A percentile compares a stretch with the other conserved stretches of the same genome.
phyloP scores from a whole-genome alignment of 306 rosid species.

The Acacia confusa region DNA sequence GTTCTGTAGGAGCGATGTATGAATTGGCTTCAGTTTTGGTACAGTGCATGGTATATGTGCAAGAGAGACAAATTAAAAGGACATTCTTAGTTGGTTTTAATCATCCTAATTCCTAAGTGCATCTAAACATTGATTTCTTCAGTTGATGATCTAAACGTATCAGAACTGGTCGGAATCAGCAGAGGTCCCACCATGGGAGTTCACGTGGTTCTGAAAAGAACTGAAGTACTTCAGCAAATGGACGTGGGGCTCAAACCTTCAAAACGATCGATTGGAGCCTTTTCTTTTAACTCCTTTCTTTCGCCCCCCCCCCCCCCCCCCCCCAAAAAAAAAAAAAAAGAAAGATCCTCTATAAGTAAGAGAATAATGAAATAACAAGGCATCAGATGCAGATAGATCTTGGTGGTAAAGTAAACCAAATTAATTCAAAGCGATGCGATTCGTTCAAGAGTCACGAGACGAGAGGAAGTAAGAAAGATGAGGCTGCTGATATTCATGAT shows the following conservation, averaged over 20 bases:
- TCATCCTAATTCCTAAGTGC: background rate
- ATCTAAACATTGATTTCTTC: background rate
- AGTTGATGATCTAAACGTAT: background rate
- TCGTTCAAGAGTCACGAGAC: background rate
- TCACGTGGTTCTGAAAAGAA: background rate
- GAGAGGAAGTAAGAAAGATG: slow-evolving; percentile 24
- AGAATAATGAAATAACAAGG: background rate
- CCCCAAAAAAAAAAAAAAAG: background rate
- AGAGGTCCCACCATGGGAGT: background rate
- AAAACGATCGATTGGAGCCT: background rate
- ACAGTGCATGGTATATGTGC: background rate
- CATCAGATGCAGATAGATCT: background rate
- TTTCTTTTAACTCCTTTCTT: background rate
- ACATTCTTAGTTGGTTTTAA: background rate
- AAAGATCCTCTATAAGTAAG: background rate
- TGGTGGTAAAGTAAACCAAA: background rate
- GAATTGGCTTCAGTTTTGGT: background rate
- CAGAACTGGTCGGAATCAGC: background rate
- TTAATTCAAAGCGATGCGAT: background rate
- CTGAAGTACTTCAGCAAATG: background rate
- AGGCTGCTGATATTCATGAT: slow-evolving; percentile 46
- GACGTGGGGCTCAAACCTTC: slow-evolving; percentile 1
- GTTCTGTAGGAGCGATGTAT: background rate
- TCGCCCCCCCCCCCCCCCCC: too few species aligned
- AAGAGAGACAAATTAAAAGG: background rate